Conservation (phyloP, 345 rosid species). For the Firmiana major region DNA sequence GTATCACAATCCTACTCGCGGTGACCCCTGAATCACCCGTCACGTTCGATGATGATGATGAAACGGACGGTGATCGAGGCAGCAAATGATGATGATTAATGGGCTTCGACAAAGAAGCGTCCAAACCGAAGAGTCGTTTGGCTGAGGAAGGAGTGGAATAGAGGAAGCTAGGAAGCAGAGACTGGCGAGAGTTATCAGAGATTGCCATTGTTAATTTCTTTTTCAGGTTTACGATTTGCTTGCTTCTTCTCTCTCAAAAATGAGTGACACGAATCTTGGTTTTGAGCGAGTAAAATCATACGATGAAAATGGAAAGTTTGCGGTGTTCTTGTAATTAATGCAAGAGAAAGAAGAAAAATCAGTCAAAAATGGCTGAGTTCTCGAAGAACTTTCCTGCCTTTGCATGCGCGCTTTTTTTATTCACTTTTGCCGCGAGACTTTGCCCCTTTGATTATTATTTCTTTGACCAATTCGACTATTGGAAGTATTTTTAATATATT, state of each 20-base stretch:
- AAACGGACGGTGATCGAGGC: conserved; percentile 9
- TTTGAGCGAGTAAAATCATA: neutral
- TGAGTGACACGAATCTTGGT: neutral
- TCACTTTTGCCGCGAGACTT: neutral
- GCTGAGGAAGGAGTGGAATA: conserved; percentile 41
- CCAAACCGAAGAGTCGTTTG: conserved; percentile 24
- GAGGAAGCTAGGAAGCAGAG: conserved; percentile 73
- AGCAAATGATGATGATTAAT: conserved; percentile 13
- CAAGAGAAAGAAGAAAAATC: neutral
- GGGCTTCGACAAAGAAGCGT: conserved; percentile 18
- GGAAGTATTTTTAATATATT: no score
- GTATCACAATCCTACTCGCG: conserved; percentile 32
- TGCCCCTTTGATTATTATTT: no score
- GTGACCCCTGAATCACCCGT: neutral
- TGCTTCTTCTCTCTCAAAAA: neutral
- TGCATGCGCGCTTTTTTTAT: neutral
- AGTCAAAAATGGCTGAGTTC: neutral
- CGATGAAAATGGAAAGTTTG: neutral
- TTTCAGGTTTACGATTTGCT: neutral
- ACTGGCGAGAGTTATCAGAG: conserved; percentile 34
- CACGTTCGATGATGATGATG: conserved; percentile 15
- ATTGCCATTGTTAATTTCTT: conserved; percentile 38
- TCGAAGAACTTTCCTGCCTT: neutral
- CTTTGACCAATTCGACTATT: no score
- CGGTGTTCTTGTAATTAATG: neutral